Evolutionary conservation across 2,329 filamentous ascomycete genomes (phyloP), one percentile per base, ranked within the genome.

Genomic region (Penicillium brevicompactum): DNA sequence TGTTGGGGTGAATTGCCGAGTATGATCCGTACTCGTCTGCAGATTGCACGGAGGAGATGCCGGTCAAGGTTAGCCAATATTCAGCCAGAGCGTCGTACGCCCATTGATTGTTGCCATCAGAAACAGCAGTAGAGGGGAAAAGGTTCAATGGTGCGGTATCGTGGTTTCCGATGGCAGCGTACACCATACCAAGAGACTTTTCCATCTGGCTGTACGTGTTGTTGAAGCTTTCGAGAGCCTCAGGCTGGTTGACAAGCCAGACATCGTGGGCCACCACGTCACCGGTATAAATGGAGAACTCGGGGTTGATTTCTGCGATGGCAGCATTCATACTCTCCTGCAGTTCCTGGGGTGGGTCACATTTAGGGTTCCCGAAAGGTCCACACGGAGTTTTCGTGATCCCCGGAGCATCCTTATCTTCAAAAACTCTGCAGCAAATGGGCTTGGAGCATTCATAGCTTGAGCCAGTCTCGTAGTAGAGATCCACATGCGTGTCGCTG

Each of bases 401-500:
- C 1, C 80, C 82, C 1, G 81, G 79, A 6, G 74, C 72, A 58
- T 84, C 79, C 2, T 63, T 69, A 1, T 75, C 64, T 0, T 76
- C 77, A 59, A 82, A 85, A 1, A 77, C 68, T 64, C 83, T 78
- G 69, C 84, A 87, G 69, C 84, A 87, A 52, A 86, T 82, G 1
- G 82, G 82, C 65, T 84, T 84, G 27, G 77, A 77, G 68, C 84
- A 87, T 56, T 84, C 75, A 21, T 79, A 76, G 62, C 76, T 84
- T 6, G 81, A 75, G 0, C 84, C 84, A 2, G 76, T 69, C 22
- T 77, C 76, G 65, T 87, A 87, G 10, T 77, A 73, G 5, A 77
- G 78, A 58, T 87, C 84, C 50, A 86, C 72, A 55, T 86, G 84
- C 41, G 84, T 82, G 59, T 87, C 84, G 11, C 81, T 84, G 66